A percentile compares a stretch with the other conserved stretches of the same genome.
phyloP scores from a whole-genome alignment of 2,329 filamentous ascomycete species.

The Coniochaeta ligniaria region DNA sequence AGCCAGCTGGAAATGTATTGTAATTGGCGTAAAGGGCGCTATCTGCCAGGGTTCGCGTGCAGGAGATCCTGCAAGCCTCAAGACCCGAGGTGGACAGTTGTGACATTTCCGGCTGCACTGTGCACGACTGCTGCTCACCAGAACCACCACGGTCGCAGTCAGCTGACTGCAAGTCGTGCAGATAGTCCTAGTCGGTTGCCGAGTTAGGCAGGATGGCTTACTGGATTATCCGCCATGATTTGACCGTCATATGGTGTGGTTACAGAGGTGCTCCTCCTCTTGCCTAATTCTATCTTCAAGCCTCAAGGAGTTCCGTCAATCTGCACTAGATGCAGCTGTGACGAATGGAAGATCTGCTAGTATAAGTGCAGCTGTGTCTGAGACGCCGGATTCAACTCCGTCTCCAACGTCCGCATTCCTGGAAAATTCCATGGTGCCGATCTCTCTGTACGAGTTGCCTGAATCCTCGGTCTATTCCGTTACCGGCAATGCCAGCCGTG shows the following conservation, averaged over 20 bases:
- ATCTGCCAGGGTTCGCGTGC: background rate
- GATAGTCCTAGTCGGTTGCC: background rate
- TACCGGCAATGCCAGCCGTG: background rate
- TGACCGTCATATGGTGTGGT: background rate
- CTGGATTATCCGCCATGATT: background rate
- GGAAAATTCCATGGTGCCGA: background rate
- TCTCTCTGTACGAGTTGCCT: background rate
- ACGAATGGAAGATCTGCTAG: background rate
- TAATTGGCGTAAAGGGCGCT: background rate
- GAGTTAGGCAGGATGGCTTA: background rate
- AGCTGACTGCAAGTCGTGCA: background rate
- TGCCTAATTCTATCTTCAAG: background rate
- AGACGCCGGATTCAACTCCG: background rate
- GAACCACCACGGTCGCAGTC: background rate
- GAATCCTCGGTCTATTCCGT: background rate
- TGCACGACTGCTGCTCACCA: background rate
- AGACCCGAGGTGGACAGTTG: background rate
- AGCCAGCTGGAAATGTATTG: background rate
- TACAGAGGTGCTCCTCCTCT: background rate
- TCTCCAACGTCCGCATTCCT: background rate
- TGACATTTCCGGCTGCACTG: background rate
- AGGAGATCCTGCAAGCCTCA: background rate
- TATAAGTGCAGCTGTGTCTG: background rate
- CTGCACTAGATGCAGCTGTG: too few relatives aligned
- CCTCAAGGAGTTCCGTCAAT: background rate